A percentile compares a stretch with the other conserved stretches of the same genome.
Conservation (phyloP, 768 basidiomycete species). For the Hericium coralloides region DNA sequence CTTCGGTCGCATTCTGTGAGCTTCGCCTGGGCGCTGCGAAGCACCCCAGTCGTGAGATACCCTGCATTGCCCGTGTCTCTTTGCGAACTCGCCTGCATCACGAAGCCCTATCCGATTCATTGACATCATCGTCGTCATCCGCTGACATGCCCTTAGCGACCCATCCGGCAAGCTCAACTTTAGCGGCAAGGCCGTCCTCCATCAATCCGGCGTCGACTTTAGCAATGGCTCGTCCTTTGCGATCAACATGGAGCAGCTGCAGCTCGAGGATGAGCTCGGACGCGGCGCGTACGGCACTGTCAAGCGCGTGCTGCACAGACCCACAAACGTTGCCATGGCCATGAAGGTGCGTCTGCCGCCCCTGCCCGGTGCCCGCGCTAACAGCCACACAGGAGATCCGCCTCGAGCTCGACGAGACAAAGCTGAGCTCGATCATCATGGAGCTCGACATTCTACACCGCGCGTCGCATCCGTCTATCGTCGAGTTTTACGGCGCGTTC, state of each 20-base stretch:
- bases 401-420: slow-evolving; percentile 87
- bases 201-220: slow-evolving; percentile 85
- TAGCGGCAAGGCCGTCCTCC: slow-evolving; percentile 84
- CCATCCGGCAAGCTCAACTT: slow-evolving; percentile 95
- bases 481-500: slow-evolving; percentile 99
- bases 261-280: slow-evolving; percentile 88
- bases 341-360: slow-evolving; percentile 71
- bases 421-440: slow-evolving; percentile 95
- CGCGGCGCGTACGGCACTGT: slow-evolving; percentile 97
- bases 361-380: too few species aligned
- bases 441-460: slow-evolving; percentile 97
- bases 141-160: slow-evolving; percentile 47
- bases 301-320: slow-evolving; percentile 88
- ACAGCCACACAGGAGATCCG: slow-evolving; percentile 75
- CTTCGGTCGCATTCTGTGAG: too few species aligned
- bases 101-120: too few species aligned
- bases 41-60: too few species aligned
- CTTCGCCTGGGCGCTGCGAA: too few species aligned
- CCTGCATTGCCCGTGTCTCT: too few species aligned
- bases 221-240: slow-evolving; percentile 82
- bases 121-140: not conserved
- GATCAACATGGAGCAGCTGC: slow-evolving; percentile 92
- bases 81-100: too few species aligned
- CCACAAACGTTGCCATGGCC: slow-evolving; percentile 94
- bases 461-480: slow-evolving; percentile 82